Evolutionary conservation across 306 rosid genomes (phyloP), one percentile per base, ranked within the genome.

Genomic region (Senna siamea): DNA sequence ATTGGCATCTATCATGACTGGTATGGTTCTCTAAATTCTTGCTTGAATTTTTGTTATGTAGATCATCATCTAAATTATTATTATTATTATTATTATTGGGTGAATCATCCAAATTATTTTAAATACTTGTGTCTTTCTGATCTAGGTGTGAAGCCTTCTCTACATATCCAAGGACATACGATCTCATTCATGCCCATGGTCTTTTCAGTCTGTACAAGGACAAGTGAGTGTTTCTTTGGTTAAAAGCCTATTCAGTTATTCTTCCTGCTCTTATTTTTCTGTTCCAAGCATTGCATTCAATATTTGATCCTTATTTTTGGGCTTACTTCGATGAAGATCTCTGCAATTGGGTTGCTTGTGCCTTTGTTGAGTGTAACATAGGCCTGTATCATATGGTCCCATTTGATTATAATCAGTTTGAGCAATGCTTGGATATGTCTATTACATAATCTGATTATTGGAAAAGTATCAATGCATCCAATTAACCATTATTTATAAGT

Each of bases 1-100:
- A 88, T 87, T 51, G 99, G 98, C 69, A 95, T 95, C 84, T 92
- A 88, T 77, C 99, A 95, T 66, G 93, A 95, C 79, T 95, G 99
- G 97, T 95, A 87, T 75, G 12, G 34, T 44, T 63, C 70, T 74
- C 68, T 76, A 69, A 44, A 76, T 53, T 57, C 65, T 35, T 73
- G 63, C 17, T 56, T 50, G 41, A 47, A 20, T 68, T 69, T 60
- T 12, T 37, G 71, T 43, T 7, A 18, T 14, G 53, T 38, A 17
- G 57, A 66, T 63, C 51, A 58, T 13, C 61, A 80, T 56, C 67
- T 17, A 53, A 41, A 46, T 11, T 17, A 37, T 32, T 66, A 26
- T 26, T 26, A 26, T 26, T 26, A 1, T 3, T 26, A 26, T n/a
- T n/a, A n/a, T n/a, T n/a, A n/a, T n/a, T n/a, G n/a, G n/a, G 30